Evolutionary conservation across 306 rosid species (phyloP), one percentile per base, ranked within the genome.

Genomic region (Dicorynia guianensis): DNA sequence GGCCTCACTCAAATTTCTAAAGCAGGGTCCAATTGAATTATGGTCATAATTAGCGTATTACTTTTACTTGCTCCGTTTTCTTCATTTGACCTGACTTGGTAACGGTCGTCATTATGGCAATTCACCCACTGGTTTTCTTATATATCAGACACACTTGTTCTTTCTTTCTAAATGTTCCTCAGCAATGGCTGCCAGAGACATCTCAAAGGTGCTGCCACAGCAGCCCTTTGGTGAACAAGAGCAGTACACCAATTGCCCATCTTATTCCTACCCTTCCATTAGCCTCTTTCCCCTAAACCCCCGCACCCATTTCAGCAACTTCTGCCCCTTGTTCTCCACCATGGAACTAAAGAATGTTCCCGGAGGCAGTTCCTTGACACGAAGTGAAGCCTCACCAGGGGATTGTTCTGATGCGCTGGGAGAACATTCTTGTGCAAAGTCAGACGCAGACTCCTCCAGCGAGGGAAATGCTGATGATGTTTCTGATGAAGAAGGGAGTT

Each of bases 11-110:
- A 70, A 79, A 56, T 49, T 75, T 75, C 68, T 6, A 49, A 64
- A 50, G 2, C 13, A 75, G 56, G 79, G 76, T 65, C 87, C 81
- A 75, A 75, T 54, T 54, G 76, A 67, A 83, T 79, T 59, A 79
- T 83, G 69, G 69, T 71, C 67, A 83, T 76, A 66, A 78, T 76
- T 65, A 63, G 49, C 60, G 38, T 11, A 66, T 83, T 60, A 76
- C 79, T 75, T 83, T 78, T 83, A 20, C 82, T 76, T 84, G 80
- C 33, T 71, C 67, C 77, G 74, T 76, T 84, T 84, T 80, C 82
- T 80, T 80, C 76, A 61, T 76, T 72, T 68, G 79, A 77, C 85
- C 72, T 77, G 72, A 72, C 48, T 72, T 60, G 15, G 50, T 80
- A 80, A 80, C 80, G 80, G 50, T 67, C 69, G 42, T 71, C 79